phyloP scores from a whole-genome alignment of 768 basidiomycete genomes.

The Trametes gibbosa region DNA sequence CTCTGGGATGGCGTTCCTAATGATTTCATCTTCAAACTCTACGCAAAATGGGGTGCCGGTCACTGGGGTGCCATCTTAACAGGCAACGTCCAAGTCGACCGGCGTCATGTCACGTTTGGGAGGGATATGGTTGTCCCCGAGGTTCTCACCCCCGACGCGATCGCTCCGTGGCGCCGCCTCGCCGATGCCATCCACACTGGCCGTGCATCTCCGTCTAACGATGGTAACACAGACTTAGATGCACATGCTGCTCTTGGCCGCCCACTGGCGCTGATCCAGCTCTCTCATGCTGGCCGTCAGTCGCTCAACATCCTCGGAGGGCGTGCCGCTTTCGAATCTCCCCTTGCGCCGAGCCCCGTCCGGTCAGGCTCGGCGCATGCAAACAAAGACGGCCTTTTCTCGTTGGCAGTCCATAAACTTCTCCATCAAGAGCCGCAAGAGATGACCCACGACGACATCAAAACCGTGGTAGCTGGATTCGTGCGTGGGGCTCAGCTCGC shows the following conservation, averaged over 20 bases:
- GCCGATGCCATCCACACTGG: constrained; percentile 49
- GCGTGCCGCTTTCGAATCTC: constrained; percentile 53
- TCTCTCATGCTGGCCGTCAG: constrained; percentile 83
- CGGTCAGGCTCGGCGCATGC: constrained; percentile 39
- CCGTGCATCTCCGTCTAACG: not conserved
- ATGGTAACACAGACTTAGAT: not conserved
- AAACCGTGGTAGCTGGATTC: constrained; percentile 58
- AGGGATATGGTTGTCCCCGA: constrained; percentile 66
- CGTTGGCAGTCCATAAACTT: constrained; percentile 40
- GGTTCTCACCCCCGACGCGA: constrained; percentile 37
- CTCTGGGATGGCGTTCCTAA: constrained; percentile 75
- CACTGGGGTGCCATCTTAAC: constrained; percentile 89
- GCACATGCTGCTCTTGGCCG: not conserved
- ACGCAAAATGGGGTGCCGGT: constrained; percentile 69
- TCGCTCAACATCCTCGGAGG: constrained; percentile 72
- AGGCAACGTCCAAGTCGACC: constrained; percentile 75
- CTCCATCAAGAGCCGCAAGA: constrained; percentile 62
- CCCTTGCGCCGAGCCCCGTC: constrained; percentile 71
- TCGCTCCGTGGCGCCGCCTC: constrained; percentile 50
- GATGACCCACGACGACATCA: constrained; percentile 62
- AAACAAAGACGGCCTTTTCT: constrained; percentile 28
- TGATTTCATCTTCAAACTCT: constrained; percentile 57
- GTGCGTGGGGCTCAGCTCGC: constrained; percentile 66
- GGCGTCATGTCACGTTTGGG: constrained; percentile 64
- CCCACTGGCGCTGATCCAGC: constrained; percentile 71